Evolutionary conservation across 108 stramenopile genomes (phyloP), one percentile per base, ranked within the genome.

Genomic region (Pseudonitzschia pungens): DNA sequence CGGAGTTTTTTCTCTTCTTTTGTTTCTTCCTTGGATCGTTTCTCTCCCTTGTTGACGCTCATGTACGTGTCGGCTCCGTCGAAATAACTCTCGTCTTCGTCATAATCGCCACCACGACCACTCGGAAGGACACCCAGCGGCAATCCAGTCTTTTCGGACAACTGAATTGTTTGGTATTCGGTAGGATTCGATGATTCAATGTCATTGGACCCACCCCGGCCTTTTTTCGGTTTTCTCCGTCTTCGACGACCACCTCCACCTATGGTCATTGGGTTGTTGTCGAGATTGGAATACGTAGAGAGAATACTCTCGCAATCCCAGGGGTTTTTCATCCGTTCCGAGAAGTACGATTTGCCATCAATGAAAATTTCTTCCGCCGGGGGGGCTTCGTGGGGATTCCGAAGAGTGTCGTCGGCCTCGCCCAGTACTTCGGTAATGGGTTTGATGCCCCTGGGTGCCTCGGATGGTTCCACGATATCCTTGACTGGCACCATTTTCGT

Each of bases 281-380:
- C 98, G 65, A 97, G 71, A 80, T 96, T 99, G n/a, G 93, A 93
- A 74, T 94, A 96, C 44, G 98, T 99, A 24, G 96, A 93, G 33
- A 99, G 78, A 44, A 99, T 92, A 67, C 92, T 90, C 73, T 97
- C 97, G 68, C 98, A 99, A 79, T 99, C 98, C 96, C 96, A 99
- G n/a, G 89, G 95, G 69, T 95, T 96, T 31, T 83, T 70, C 48
- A 82, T 77, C 27, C 72, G 81, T 41, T 83, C 83, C 5, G 89
- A 82, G 72, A 86, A 96, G 75, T 96, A 96, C 29, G 82, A 83
- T 70, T 92, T 92, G 20, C 95, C 95, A 70, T 94, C 92, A 60
- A 92, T 94, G 18, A 92, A 78, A 32, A 96, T 76, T 32, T 94
- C 91, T 75, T 94, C 92, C 4, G 83, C 73, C 1, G 95, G 92